These are phyloP conservation scores for Articulospora tetracladia DNA, from an alignment of 495 filamentous ascomycete species.

Conservation along the genomic window DNA sequence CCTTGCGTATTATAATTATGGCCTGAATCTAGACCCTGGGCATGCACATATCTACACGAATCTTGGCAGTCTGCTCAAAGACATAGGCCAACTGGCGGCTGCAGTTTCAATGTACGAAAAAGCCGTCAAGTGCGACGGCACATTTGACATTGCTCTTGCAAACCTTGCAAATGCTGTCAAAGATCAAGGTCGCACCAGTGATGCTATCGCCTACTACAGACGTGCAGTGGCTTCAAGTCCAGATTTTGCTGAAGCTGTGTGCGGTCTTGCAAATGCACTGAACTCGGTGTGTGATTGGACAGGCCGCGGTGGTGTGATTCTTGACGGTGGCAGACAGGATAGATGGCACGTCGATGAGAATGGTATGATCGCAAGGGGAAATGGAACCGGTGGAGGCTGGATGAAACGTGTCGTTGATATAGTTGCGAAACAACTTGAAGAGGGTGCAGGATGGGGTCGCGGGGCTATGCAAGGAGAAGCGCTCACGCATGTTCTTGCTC, in stretches of 20 bases:
- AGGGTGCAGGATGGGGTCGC: slow-evolving; percentile 84
- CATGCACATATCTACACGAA: slow-evolving; percentile 99
- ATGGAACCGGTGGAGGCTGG: slow-evolving; percentile 67
- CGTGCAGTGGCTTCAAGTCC: slow-evolving; percentile 88
- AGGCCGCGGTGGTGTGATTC: slow-evolving; percentile 80
- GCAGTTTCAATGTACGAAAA: slow-evolving; percentile 98
- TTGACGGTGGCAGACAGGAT: slow-evolving; percentile 68
- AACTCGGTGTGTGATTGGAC: slow-evolving; percentile 97
- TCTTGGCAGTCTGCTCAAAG: slow-evolving; percentile 90
- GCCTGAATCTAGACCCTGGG: slow-evolving; percentile 74
- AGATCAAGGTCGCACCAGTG: slow-evolving; percentile 86
- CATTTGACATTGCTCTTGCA: slow-evolving; percentile 94
- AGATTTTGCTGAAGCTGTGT: slow-evolving; percentile 96
- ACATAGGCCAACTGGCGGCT: slow-evolving; percentile 86
- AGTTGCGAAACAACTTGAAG: slow-evolving; percentile 82
- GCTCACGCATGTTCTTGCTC: slow-evolving; percentile 39
- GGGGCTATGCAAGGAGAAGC: slow-evolving; percentile 58
- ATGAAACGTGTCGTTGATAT: slow-evolving; percentile 95
- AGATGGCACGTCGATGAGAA: slow-evolving; percentile 92
- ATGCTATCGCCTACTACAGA: slow-evolving; percentile 89
- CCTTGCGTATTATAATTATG: slow-evolving; percentile 92
- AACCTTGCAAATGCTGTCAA: slow-evolving; percentile 98
- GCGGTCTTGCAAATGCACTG: slow-evolving; percentile 90
- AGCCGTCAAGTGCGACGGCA: slow-evolving; percentile 84
- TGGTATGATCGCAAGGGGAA: slow-evolving; percentile 67